phyloP scores from a whole-genome alignment of 768 basidiomycete genomes.

The Leccinum obscurum region DNA sequence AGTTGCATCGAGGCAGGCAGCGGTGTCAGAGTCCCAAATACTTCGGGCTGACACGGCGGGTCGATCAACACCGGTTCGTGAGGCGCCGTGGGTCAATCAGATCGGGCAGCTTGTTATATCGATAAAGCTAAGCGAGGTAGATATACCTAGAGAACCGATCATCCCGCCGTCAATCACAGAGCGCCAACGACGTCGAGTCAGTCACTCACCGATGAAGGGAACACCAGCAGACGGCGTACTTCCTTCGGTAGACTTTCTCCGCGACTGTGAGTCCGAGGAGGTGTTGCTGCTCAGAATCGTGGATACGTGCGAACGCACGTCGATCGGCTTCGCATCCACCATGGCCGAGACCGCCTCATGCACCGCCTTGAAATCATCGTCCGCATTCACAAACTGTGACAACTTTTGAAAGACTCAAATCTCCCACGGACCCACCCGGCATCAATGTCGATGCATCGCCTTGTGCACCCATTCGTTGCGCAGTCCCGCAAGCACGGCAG shows the following conservation, averaged over 20 bases:
- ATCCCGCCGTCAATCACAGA: background rate
- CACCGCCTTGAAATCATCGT: slow-evolving; percentile 75
- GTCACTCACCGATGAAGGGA: slow-evolving; percentile 74
- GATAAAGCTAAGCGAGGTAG: slow-evolving; percentile 72
- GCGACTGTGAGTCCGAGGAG: slow-evolving; percentile 39
- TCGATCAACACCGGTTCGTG: slow-evolving; percentile 67
- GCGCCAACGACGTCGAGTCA: background rate
- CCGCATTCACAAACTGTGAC: slow-evolving; percentile 59
- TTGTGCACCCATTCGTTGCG: slow-evolving; percentile 65
- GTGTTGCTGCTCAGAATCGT: slow-evolving; percentile 49
- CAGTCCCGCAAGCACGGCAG: slow-evolving; percentile 78
- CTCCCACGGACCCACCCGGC: slow-evolving; percentile 68
- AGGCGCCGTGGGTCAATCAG: slow-evolving; percentile 83
- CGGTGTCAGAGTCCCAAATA: slow-evolving; percentile 70
- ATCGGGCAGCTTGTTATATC: slow-evolving; percentile 68
- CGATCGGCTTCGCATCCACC: slow-evolving; percentile 63
- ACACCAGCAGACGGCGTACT: slow-evolving; percentile 61
- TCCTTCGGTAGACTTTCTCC: slow-evolving; percentile 40
- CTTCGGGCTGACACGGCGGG: slow-evolving; percentile 72
- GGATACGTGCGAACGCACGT: slow-evolving; percentile 51
- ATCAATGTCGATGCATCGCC: slow-evolving; percentile 62
- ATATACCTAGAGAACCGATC: slow-evolving; percentile 47
- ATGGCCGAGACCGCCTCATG: slow-evolving; percentile 63
- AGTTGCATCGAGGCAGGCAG: slow-evolving; percentile 78
- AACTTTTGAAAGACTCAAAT: slow-evolving; percentile 72